phyloP scores from a whole-genome alignment of 257 asterid genomes.

The Ocimum tenuiflorum region DNA sequence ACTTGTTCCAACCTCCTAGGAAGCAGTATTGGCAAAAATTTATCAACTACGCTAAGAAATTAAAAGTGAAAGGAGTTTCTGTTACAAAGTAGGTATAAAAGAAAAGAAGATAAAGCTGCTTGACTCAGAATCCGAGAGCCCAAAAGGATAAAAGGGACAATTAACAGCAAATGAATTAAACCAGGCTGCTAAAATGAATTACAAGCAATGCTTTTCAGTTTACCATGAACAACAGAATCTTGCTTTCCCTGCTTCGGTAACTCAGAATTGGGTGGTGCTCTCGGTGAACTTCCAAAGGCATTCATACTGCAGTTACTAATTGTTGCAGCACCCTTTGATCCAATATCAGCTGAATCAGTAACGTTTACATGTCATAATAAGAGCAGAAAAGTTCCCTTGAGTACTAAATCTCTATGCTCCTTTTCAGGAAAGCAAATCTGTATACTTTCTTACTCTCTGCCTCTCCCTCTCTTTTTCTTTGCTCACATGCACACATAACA shows the following conservation, averaged over 20 bases:
- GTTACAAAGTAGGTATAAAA: not conserved
- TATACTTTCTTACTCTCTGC: not conserved
- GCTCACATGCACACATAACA: not conserved
- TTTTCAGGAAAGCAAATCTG: not conserved
- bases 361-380: slow-evolving; percentile 29
- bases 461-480: not conserved
- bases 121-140: not conserved
- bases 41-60: not conserved
- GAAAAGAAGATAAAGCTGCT: not conserved
- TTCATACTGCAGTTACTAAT: slow-evolving; percentile 42
- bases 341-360: slow-evolving; percentile 72
- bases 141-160: not conserved
- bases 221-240: slow-evolving; percentile 56
- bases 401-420: not conserved
- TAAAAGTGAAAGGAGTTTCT: not conserved
- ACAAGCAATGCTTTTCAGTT: slow-evolving; percentile 11
- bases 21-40: not conserved
- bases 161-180: not conserved
- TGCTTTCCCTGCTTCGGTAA: slow-evolving; percentile 39
- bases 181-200: not conserved
- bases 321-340: slow-evolving; percentile 50
- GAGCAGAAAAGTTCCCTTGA: slow-evolving; percentile 16
- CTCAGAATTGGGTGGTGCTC: slow-evolving; percentile 37
- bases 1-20: not conserved
- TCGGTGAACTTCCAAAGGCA: slow-evolving; percentile 33